Percentiles rank a stretch among this genome's conserved stretches.
phyloP scores from a whole-genome alignment of 345 rosid genomes.

The Eucalyptus guilfoylei region DNA sequence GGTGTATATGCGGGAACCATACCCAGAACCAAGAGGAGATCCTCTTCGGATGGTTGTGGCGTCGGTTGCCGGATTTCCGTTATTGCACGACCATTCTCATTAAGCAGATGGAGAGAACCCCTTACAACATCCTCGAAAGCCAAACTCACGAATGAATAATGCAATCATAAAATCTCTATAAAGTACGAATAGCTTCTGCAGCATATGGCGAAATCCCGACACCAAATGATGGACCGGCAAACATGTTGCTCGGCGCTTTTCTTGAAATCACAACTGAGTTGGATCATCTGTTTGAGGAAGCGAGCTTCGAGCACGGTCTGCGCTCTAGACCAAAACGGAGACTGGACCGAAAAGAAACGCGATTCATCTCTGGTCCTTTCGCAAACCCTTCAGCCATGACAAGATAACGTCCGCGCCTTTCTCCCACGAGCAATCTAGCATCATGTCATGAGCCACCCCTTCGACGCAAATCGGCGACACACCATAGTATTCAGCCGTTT shows the following conservation, averaged over 20 bases:
- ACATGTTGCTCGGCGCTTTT: neutral
- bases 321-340: neutral
- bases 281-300: neutral
- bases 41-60: neutral
- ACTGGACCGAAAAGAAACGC: neutral
- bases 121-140: neutral
- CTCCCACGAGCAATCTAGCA: slow-evolving; percentile 82
- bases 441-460: slow-evolving; percentile 87
- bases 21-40: neutral
- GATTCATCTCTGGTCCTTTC: neutral
- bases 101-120: neutral
- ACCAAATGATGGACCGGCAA: neutral
- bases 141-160: neutral
- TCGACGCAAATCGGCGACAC: slow-evolving; percentile 46
- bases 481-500: slow-evolving; percentile 54
- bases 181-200: neutral
- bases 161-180: neutral
- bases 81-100: neutral
- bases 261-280: neutral
- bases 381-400: slow-evolving; percentile 36
- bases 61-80: neutral
- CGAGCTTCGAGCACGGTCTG: neutral
- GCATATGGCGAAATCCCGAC: neutral
- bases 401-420: slow-evolving; percentile 45
- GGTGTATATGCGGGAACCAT: neutral